phyloP scores from a whole-genome alignment of 352 stramenopile genomes.

The Globisporangium radiosum region DNA sequence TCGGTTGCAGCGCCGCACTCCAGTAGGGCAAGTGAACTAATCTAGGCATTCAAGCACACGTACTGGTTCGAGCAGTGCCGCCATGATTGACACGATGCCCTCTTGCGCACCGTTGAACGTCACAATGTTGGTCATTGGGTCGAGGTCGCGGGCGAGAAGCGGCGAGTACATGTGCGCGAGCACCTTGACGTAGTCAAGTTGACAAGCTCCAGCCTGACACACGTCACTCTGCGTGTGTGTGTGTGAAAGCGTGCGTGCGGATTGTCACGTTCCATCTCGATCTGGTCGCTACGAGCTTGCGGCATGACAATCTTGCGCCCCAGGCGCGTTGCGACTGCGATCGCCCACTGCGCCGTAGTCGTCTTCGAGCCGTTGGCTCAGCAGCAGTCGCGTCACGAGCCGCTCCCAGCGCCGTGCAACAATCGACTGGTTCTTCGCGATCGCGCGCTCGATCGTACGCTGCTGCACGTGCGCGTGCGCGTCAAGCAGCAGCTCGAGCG shows the following conservation, averaged over 20 bases:
- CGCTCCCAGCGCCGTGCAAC: conserved; percentile 56
- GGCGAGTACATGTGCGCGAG: conserved; percentile 78
- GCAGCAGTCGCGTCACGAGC: conserved; percentile 55
- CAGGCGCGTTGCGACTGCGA: too few species aligned
- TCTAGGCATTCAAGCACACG: too few species aligned
- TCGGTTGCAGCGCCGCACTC: too few species aligned
- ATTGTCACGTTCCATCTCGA: too few species aligned
- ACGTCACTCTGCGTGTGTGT: too few species aligned
- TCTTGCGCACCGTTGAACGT: conserved; percentile 87
- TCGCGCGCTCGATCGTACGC: conserved; percentile 60
- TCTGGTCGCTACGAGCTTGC: too few species aligned
- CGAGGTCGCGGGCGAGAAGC: conserved; percentile 50
- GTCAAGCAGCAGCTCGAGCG: conserved; percentile 50
- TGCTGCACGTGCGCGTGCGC: conserved; percentile 65
- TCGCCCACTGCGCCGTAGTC: conserved; percentile 53
- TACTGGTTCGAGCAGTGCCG: conserved; percentile 66
- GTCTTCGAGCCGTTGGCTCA: conserved; percentile 66
- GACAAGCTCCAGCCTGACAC: conserved; percentile 1
- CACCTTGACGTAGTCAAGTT: conserved; percentile 70
- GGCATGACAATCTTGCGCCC: too few species aligned
- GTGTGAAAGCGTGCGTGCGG: too few species aligned
- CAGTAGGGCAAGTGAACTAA: too few species aligned
- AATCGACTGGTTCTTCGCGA: conserved; percentile 53
- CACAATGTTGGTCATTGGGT: conserved; percentile 78
- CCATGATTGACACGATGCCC: conserved; percentile 73